Evolutionary conservation across 108 stramenopile genomes (phyloP).

Genomic region (Pseudonitzschia multistriata): DNA sequence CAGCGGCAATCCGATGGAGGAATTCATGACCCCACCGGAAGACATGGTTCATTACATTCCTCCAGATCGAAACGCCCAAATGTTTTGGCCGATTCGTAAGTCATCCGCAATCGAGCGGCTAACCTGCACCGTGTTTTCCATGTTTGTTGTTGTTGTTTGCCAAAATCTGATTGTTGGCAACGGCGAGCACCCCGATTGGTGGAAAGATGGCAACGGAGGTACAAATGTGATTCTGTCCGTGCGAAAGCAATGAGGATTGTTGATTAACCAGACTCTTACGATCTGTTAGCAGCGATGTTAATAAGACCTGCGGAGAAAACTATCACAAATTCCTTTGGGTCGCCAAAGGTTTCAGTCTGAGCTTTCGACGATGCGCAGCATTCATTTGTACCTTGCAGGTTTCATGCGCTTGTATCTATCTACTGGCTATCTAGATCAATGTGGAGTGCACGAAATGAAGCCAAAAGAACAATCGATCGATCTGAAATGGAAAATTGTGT

Average conservation of each 20-base stretch:
- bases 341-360: neutral
- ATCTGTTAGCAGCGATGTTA: neutral
- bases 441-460: neutral
- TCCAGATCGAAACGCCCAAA: constrained; percentile 62
- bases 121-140: neutral
- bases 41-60: constrained; percentile 70
- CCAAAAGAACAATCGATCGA: neutral
- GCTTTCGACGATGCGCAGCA: neutral
- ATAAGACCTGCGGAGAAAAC: constrained; percentile 4
- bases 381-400: neutral
- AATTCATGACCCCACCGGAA: constrained; percentile 54
- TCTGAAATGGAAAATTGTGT: neutral
- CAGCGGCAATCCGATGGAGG: constrained; percentile 46
- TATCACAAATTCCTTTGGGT: constrained; percentile 11
- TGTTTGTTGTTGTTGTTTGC: constrained; percentile 12
- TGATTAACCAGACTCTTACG: constrained; percentile 17
- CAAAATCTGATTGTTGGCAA: neutral
- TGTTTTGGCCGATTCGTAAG: constrained; percentile 81
- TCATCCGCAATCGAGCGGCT: constrained; percentile 3
- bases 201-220: neutral
- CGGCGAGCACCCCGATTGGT: neutral
- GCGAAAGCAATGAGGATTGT: constrained; percentile 13
- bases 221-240: neutral
- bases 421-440: no score
- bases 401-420: neutral